phyloP scores from a whole-genome alignment of 345 rosid species.

The Eucalyptus decipiens region DNA sequence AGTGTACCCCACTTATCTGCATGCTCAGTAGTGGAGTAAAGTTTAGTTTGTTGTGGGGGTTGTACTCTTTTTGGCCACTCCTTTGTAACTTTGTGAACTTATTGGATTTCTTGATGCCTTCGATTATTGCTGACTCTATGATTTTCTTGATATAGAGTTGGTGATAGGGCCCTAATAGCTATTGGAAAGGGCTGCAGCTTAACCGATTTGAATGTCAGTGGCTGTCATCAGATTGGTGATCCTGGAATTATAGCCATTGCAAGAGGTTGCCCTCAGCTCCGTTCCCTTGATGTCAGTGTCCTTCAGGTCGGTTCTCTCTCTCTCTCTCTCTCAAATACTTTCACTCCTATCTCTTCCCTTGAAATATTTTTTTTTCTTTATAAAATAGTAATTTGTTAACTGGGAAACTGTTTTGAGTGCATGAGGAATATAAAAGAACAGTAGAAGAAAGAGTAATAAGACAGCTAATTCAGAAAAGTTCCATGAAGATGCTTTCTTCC shows the following conservation, averaged over 20 bases:
- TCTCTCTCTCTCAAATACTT: background rate
- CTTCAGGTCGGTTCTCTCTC: conserved; percentile 43
- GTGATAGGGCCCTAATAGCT: conserved; percentile 70
- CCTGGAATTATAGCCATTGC: conserved; percentile 79
- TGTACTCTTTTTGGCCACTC: background rate
- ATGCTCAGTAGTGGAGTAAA: background rate
- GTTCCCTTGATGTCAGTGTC: conserved; percentile 69
- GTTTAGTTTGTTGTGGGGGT: background rate
- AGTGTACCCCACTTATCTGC: background rate
- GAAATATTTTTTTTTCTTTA: background rate
- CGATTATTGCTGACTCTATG: background rate
- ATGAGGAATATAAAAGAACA: background rate
- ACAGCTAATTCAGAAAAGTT: background rate
- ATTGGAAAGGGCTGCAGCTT: conserved; percentile 71
- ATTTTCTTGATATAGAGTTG: conserved; percentile 36
- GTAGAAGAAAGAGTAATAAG: background rate
- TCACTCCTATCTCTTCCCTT: background rate
- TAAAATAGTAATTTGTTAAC: background rate
- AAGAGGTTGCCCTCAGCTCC: conserved; percentile 72
- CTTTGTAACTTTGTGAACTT: background rate
- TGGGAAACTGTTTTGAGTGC: background rate
- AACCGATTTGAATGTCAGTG: conserved; percentile 69
- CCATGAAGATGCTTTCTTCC: background rate
- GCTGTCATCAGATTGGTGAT: conserved; percentile 80
- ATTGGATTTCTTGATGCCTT: background rate